Percentiles rank a stretch among this genome's conserved stretches.
phyloP scores from a whole-genome alignment of 768 basidiomycete species.

The Suillus tomentosus region DNA sequence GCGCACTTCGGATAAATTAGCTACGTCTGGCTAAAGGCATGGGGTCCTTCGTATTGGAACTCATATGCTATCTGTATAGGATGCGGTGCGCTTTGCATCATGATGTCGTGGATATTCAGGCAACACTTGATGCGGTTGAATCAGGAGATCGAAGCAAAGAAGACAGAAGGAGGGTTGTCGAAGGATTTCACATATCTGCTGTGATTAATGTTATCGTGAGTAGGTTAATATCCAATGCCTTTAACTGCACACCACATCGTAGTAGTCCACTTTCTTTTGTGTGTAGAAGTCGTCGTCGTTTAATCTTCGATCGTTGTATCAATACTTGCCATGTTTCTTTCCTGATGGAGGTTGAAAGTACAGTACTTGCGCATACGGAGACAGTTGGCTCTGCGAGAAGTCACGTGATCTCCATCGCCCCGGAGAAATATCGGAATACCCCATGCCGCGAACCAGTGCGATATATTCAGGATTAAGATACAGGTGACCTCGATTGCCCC shows the following conservation, averaged over 20 bases:
- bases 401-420: too few relatives aligned
- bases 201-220: conserved; percentile 23
- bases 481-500: conserved; percentile 7
- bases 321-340: not conserved
- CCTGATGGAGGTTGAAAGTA: not conserved
- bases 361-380: too few relatives aligned
- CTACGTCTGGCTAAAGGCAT: conserved; percentile 66
- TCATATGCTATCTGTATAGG: conserved; percentile 77
- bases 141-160: conserved; percentile 38
- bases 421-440: conserved; percentile 18
- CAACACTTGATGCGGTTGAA: conserved; percentile 46
- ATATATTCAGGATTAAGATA: not conserved
- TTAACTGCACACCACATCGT: not conserved
- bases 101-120: conserved; percentile 53
- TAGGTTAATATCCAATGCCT: not conserved
- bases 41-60: conserved; percentile 70
- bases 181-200: conserved; percentile 51
- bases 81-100: conserved; percentile 49
- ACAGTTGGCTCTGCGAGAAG: too few relatives aligned
- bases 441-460: not conserved
- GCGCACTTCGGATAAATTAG: conserved; percentile 28
- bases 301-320: not conserved
- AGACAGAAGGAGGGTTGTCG: conserved; percentile 33
- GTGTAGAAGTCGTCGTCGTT: not conserved
- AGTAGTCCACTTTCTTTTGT: not conserved